Evolutionary conservation across 148 eudicot species (phyloP).

Genomic region (Salicornia ramosissima): DNA sequence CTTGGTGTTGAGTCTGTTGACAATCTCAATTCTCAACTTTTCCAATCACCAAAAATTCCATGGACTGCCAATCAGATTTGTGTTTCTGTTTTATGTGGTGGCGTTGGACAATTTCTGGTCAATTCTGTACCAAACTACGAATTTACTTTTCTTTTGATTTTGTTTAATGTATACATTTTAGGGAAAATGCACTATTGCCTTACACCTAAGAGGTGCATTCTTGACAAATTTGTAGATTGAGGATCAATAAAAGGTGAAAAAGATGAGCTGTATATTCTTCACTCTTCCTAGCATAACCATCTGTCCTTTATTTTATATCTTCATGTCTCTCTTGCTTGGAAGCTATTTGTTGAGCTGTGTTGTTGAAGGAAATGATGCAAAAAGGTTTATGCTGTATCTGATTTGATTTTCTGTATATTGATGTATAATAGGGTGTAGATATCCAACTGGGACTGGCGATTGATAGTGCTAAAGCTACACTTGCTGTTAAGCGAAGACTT

Average conservation of each 20-base stretch:
- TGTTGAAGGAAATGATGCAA: neutral
- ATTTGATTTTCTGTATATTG: neutral
- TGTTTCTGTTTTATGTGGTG: neutral
- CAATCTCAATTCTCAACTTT: neutral
- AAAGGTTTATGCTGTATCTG: neutral
- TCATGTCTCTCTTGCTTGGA: neutral
- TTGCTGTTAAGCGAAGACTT: slow-evolving; percentile 96
- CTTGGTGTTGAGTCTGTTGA: too few relatives aligned
- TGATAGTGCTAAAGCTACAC: slow-evolving; percentile 96
- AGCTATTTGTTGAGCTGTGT: slow-evolving; percentile 12
- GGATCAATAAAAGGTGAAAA: neutral
- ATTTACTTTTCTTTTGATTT: neutral
- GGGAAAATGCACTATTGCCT: neutral
- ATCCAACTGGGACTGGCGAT: slow-evolving; percentile 97
- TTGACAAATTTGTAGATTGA: neutral
- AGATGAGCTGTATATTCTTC: neutral
- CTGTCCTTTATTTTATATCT: neutral
- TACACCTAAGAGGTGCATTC: neutral
- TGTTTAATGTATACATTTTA: neutral
- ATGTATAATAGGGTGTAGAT: slow-evolving; percentile 37
- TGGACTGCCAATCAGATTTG: neutral
- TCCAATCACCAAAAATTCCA: neutral
- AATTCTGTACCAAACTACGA: too few relatives aligned
- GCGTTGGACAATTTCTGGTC: neutral
- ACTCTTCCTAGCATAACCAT: neutral